Evolutionary conservation across 768 basidiomycete genomes (phyloP).

Genomic region (Amanita muscaria): DNA sequence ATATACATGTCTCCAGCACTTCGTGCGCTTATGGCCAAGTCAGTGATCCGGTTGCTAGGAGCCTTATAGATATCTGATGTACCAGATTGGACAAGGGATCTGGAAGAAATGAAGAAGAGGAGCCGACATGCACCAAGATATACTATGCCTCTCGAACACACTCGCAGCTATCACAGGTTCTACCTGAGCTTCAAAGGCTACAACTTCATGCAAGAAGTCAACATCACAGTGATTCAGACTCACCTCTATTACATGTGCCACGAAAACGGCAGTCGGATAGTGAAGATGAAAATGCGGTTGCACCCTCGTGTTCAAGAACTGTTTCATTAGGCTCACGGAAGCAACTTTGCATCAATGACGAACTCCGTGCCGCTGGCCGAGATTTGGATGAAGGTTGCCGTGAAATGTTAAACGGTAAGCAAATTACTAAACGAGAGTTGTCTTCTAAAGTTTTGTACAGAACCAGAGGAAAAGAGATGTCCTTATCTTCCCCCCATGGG

Average conservation of each 20-base stretch:
- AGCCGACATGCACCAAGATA: constrained; percentile 69
- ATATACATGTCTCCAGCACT: constrained; percentile 70
- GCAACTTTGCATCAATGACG: constrained; percentile 88
- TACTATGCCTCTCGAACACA: constrained; percentile 95
- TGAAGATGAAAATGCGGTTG: constrained; percentile 21
- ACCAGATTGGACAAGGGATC: constrained; percentile 27
- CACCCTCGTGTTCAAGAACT: constrained; percentile 45
- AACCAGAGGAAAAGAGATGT: constrained; percentile 63
- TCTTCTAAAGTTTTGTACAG: constrained; percentile 22
- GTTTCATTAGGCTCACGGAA: constrained; percentile 88
- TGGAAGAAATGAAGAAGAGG: constrained; percentile 23
- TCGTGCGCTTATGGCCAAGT: constrained; percentile 76
- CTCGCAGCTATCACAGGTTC: constrained; percentile 87
- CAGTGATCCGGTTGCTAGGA: constrained; percentile 13
- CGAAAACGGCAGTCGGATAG: constrained; percentile 16
- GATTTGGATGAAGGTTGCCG: constrained; percentile 88
- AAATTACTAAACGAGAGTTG: constrained; percentile 7
- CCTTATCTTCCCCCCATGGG: constrained; percentile 62
- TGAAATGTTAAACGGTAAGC: constrained; percentile 61
- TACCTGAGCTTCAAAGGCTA: constrained; percentile 78
- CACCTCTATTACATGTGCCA: constrained; percentile 10
- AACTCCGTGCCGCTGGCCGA: constrained; percentile 46
- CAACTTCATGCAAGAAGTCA: constrained; percentile 25
- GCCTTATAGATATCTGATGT: not conserved
- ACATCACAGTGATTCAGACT: constrained; percentile 12